Conservation (phyloP, 208 protist genomes). For the Trypanosoma cruzi region DNA sequence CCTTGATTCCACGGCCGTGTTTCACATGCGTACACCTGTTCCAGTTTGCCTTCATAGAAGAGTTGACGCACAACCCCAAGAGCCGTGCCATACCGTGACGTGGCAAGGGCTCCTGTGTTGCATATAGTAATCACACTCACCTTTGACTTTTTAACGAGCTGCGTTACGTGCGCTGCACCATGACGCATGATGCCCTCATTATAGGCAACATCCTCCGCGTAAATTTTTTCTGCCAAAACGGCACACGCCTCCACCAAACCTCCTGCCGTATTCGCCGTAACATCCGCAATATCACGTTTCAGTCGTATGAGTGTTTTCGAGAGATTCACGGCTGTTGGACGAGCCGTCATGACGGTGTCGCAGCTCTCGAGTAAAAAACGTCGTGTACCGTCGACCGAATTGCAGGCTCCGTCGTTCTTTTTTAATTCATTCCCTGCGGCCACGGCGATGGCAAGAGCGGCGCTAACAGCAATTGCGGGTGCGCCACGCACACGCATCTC, state of each 20-base stretch:
- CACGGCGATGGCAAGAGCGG: conserved; percentile 92
- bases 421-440: conserved; percentile 53
- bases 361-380: conserved; percentile 72
- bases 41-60: conserved; percentile 78
- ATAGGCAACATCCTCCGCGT: conserved; percentile 85
- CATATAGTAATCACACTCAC: conserved; percentile 93
- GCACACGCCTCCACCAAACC: conserved; percentile 65
- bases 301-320: conserved; percentile 86
- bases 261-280: conserved; percentile 20
- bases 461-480: conserved; percentile 96
- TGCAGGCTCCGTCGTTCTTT: conserved; percentile 21
- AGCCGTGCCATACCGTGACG: conserved; percentile 93
- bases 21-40: conserved; percentile 93
- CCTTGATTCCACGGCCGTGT: conserved; percentile 97
- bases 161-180: conserved; percentile 24
- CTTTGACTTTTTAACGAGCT: conserved; percentile 33
- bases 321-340: conserved; percentile 97
- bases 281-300: conserved; percentile 42
- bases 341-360: conserved; percentile 89
- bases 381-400: conserved; percentile 37
- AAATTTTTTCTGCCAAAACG: conserved; percentile 83
- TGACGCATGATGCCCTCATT: conserved; percentile 84
- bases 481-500: conserved; percentile 96
- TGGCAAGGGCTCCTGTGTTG: conserved; percentile 95
- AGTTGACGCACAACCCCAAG: conserved; percentile 93